phyloP scores from a whole-genome alignment of 495 filamentous ascomycete genomes.

The Penicillium subrubescens region DNA sequence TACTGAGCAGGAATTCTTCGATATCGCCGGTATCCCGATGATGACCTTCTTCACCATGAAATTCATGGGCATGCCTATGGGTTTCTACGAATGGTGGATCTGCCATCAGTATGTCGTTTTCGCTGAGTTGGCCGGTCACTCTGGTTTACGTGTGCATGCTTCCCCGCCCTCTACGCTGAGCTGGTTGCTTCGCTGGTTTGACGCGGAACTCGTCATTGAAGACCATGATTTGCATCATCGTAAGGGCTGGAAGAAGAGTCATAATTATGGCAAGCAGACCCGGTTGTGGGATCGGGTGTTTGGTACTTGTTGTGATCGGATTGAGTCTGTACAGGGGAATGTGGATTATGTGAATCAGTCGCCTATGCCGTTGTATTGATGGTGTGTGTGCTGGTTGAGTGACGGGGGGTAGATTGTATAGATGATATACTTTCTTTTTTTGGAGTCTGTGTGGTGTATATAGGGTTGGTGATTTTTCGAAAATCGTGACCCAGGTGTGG shows the following conservation, averaged over 20 bases:
- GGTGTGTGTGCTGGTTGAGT: not conserved
- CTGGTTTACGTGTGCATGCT: slow-evolving; percentile 36
- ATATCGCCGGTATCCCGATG: slow-evolving; percentile 39
- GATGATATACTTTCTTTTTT: not conserved
- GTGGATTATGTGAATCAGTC: slow-evolving; percentile 36
- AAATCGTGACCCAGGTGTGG: not conserved
- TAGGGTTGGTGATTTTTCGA: not conserved
- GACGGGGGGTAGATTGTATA: not conserved
- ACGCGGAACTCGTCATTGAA: slow-evolving; percentile 40
- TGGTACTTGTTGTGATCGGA: slow-evolving; percentile 35
- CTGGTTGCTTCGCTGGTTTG: slow-evolving; percentile 30
- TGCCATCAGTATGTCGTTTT: slow-evolving; percentile 42
- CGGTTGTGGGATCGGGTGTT: slow-evolving; percentile 45
- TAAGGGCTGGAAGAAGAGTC: slow-evolving; percentile 43
- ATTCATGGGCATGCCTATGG: slow-evolving; percentile 39
- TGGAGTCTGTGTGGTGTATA: not conserved
- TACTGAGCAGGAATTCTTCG: slow-evolving; percentile 42
- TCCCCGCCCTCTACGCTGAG: slow-evolving; percentile 34
- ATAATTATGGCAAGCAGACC: slow-evolving; percentile 46
- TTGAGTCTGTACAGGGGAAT: slow-evolving; percentile 33
- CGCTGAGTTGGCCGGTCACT: slow-evolving; percentile 40
- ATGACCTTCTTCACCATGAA: slow-evolving; percentile 38
- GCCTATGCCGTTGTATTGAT: slow-evolving; percentile 34
- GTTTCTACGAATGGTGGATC: slow-evolving; percentile 47
- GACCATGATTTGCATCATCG: slow-evolving; percentile 46